Conservation (phyloP, 257 asterid species). For the Solanum chilense region DNA sequence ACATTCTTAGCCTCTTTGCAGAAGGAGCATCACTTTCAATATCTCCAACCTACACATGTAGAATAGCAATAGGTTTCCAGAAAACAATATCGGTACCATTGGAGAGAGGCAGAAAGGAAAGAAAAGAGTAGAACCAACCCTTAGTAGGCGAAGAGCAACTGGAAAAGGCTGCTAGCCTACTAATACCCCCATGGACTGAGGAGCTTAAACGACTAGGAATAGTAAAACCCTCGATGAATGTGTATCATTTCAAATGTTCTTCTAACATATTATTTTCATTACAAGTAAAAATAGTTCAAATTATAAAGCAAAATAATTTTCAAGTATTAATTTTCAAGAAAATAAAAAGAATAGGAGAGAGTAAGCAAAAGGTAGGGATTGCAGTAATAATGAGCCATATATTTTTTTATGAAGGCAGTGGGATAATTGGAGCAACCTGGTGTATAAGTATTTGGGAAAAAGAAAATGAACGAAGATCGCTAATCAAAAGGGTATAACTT, state of each 20-base stretch:
- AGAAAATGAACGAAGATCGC: not conserved
- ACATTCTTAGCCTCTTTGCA: constrained; percentile 66
- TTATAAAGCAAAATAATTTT: not conserved
- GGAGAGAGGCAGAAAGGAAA: not conserved
- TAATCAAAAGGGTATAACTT: not conserved
- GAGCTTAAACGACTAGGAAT: not conserved
- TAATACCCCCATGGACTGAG: not conserved
- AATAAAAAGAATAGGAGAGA: not conserved
- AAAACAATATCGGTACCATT: not conserved
- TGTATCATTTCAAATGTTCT: not conserved
- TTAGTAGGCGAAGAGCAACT: not conserved
- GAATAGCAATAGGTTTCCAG: not conserved
- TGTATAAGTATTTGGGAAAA: not conserved
- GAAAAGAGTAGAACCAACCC: not conserved
- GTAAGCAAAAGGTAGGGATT: not conserved
- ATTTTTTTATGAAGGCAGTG: not conserved
- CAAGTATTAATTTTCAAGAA: not conserved
- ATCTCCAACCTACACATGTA: constrained; percentile 68
- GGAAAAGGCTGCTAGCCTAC: not conserved
- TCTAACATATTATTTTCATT: not conserved
- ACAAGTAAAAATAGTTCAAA: not conserved
- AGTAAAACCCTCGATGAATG: not conserved
- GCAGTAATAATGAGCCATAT: not conserved
- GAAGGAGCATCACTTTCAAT: constrained; percentile 71
- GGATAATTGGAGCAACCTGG: not conserved